phyloP scores from a whole-genome alignment of 2,329 filamentous ascomycete species.

The Colletotrichum phormii region DNA sequence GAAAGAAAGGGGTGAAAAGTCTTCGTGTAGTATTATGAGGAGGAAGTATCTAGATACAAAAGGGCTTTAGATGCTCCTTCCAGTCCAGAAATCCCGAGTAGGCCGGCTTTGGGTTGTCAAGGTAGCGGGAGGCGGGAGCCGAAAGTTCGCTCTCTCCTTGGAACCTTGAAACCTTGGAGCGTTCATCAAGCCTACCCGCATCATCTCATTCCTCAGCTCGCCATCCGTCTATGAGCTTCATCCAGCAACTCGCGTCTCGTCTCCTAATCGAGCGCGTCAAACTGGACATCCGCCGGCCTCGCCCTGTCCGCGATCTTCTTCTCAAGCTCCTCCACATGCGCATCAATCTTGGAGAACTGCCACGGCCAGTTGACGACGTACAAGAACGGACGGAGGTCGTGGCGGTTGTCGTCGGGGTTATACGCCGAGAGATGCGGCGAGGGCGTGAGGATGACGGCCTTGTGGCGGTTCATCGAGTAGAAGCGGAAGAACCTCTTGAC shows the following conservation, averaged over 20 bases:
- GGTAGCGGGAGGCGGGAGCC: too few species aligned
- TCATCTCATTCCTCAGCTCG: neutral
- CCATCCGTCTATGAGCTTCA: neutral
- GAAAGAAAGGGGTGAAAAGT: too few species aligned
- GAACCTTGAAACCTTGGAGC: too few species aligned
- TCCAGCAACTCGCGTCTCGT: constrained; percentile 3
- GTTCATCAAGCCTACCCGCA: too few species aligned
- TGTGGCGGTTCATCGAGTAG: constrained; percentile 74
- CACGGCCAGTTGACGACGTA: constrained; percentile 48
- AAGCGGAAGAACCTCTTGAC: constrained; percentile 57
- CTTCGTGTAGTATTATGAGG: too few species aligned
- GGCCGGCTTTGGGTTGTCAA: too few species aligned
- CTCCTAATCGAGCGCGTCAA: neutral
- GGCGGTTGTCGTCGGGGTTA: constrained; percentile 54
- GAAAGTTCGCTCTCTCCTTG: too few species aligned
- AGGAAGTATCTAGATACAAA: too few species aligned
- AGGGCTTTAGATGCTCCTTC: too few species aligned
- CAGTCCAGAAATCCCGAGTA: too few species aligned
- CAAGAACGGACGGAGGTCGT: constrained; percentile 54
- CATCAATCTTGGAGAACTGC: constrained; percentile 55
- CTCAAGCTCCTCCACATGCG: constrained; percentile 48
- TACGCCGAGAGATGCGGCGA: constrained; percentile 58
- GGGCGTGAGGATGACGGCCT: constrained; percentile 71
- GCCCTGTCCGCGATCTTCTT: constrained; percentile 38
- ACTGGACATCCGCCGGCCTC: neutral